Evolutionary conservation across 345 rosid species (phyloP).

Genomic region (Salix exigua): DNA sequence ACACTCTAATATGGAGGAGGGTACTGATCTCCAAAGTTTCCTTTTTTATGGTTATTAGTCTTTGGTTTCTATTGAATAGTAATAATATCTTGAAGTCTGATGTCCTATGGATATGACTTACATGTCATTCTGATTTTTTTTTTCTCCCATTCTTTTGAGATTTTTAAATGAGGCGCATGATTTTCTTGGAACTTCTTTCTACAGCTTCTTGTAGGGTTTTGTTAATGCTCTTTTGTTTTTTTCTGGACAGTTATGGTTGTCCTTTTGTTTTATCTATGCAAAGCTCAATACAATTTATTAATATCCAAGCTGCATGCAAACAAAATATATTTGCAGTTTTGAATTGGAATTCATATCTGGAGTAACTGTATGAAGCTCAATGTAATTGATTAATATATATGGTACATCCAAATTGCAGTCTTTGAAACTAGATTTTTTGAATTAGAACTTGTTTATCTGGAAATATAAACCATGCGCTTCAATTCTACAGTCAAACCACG

Average conservation of each 20-base stretch:
- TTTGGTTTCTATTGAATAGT: not conserved
- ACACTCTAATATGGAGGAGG: not conserved
- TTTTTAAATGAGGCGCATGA: not conserved
- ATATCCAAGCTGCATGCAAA: not conserved
- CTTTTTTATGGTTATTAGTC: not conserved
- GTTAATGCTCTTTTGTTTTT: not conserved
- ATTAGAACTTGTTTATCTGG: not conserved
- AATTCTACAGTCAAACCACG: constrained; percentile 77
- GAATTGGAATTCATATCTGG: not conserved
- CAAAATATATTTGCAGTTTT: not conserved
- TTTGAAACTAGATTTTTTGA: not conserved
- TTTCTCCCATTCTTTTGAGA: not conserved
- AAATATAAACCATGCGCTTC: constrained; percentile 16
- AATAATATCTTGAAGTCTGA: not conserved
- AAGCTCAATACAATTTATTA: not conserved
- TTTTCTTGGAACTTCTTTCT: not conserved
- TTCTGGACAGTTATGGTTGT: not conserved
- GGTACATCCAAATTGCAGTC: not conserved
- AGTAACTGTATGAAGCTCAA: not conserved
- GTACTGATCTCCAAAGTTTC: not conserved
- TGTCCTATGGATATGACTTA: not conserved
- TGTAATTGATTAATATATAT: not conserved
- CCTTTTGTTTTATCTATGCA: not conserved
- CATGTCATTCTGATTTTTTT: not conserved
- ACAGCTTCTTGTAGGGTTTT: not conserved